These are phyloP conservation scores for Trichoderma afroharzianum DNA, from an alignment of 2,329 filamentous ascomycete genomes.

Conservation along the genomic window DNA sequence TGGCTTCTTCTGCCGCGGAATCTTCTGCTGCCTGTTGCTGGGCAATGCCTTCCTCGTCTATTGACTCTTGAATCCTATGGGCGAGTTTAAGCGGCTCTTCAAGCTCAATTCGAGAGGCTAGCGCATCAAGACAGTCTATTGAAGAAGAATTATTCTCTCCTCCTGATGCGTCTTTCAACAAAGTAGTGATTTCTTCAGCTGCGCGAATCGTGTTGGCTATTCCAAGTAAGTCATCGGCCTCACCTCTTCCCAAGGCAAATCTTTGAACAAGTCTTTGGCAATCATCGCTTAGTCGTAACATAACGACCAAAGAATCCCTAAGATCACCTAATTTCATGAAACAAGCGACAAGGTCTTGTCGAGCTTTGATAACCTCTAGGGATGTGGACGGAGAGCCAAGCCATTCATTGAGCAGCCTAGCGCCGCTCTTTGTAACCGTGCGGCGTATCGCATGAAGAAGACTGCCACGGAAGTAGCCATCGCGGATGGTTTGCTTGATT, in stretches of 20 bases:
- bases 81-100: slow-evolving; percentile 66
- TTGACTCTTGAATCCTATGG: slow-evolving; percentile 66
- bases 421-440: slow-evolving; percentile 88
- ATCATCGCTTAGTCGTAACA: slow-evolving; percentile 76
- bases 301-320: slow-evolving; percentile 62
- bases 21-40: slow-evolving; percentile 76
- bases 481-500: slow-evolving; percentile 79
- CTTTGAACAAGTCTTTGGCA: slow-evolving; percentile 88
- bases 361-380: slow-evolving; percentile 68
- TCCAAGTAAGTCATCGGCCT: slow-evolving; percentile 83
- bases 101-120: slow-evolving; percentile 61
- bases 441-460: slow-evolving; percentile 83
- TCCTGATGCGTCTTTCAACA: slow-evolving; percentile 35
- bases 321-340: slow-evolving; percentile 66
- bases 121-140: slow-evolving; percentile 37
- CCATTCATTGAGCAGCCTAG: slow-evolving; percentile 78
- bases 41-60: slow-evolving; percentile 88
- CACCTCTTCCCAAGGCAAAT: slow-evolving; percentile 87
- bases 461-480: slow-evolving; percentile 75
- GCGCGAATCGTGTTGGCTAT: slow-evolving; percentile 77
- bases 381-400: slow-evolving; percentile 91
- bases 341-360: slow-evolving; percentile 76
- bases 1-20: slow-evolving; percentile 65
- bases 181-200: slow-evolving; percentile 60
- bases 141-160: slow-evolving; percentile 18